These are phyloP conservation scores for Neurospora pannonica DNA, from an alignment of 495 filamentous ascomycete genomes.

Conservation along the genomic window DNA sequence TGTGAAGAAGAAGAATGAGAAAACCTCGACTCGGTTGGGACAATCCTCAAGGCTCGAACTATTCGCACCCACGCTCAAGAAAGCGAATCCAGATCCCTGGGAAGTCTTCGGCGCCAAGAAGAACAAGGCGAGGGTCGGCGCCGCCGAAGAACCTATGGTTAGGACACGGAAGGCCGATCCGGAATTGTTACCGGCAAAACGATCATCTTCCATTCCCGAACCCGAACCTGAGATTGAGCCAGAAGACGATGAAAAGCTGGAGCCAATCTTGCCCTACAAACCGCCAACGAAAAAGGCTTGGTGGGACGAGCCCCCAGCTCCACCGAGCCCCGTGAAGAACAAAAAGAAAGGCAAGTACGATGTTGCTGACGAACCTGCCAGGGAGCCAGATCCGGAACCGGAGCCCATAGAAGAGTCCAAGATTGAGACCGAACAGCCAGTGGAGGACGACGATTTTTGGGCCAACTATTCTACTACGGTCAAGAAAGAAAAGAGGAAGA, in stretches of 20 bases:
- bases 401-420: constrained; percentile 15
- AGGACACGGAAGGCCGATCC: constrained; percentile 5
- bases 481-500: constrained; percentile 9
- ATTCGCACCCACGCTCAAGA: background rate
- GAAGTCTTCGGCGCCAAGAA: constrained; percentile 10
- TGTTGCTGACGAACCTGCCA: constrained; percentile 5
- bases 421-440: constrained; percentile 17
- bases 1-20: constrained; percentile 22
- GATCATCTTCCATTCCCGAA: background rate
- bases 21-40: constrained; percentile 10
- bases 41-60: constrained; percentile 2
- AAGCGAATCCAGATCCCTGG: constrained; percentile 4
- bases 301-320: background rate
- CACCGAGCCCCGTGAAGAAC: constrained; percentile 6
- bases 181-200: background rate
- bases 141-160: constrained; percentile 5
- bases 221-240: constrained; percentile 1
- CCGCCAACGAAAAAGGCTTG: constrained; percentile 1
- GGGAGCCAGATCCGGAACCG: constrained; percentile 11
- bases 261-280: constrained; percentile 1
- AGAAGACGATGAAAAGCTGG: background rate
- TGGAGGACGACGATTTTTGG: constrained; percentile 15
- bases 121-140: constrained; percentile 24
- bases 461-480: background rate
- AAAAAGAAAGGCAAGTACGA: constrained; percentile 17